Evolutionary conservation across 768 basidiomycete genomes (phyloP), one percentile per base, ranked within the genome.

Genomic region (Galerina sulciceps): DNA sequence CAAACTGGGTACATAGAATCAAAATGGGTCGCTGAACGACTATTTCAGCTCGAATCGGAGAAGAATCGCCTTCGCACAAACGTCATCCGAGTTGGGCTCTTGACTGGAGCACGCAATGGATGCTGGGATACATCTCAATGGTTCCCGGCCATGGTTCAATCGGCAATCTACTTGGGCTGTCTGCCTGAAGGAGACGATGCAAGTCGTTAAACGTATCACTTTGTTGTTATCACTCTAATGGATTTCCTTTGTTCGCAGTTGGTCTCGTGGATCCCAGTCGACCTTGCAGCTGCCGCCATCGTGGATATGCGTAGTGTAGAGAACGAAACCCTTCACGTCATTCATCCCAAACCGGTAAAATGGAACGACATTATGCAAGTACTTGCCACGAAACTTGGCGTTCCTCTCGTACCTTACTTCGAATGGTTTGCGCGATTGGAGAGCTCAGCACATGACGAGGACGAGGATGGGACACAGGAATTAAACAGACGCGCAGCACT

Each of bases 1-100:
- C 72, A 70, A 2, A 63, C 55, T 11, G 79, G 79, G 3, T 81
- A 81, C 59, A 62, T 64, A 15, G 77, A 79, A 54, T 73, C 74
- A n/a, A 80, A 80, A 69, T 79, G 76, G 76, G 71, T 81, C 10
- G 68, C 73, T 1, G 81, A 82, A 59, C 59, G 68, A 8, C 69
- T 81, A 31, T 62, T 81, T n/a, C 55, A 67, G 20, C 43, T 41
- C 0, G 76, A 73, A 5, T 63, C 67, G 11, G 55, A 68, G 15
- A 53, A 62, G 13, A 67, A 72, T 2, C 60, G 58, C 13, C 61
- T 81, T 13, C 59, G 57, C 10, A 60, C 73, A 0, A 57, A 71
- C 36, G 67, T 77, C 34, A 68, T 79, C 2, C 75, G 80, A 5
- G 63, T 76, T 2, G 80, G 77, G 5, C 77, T 77, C 56, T 61